phyloP scores from a whole-genome alignment of 2,329 filamentous ascomycete genomes.

The Cladophialophora yegresii region DNA sequence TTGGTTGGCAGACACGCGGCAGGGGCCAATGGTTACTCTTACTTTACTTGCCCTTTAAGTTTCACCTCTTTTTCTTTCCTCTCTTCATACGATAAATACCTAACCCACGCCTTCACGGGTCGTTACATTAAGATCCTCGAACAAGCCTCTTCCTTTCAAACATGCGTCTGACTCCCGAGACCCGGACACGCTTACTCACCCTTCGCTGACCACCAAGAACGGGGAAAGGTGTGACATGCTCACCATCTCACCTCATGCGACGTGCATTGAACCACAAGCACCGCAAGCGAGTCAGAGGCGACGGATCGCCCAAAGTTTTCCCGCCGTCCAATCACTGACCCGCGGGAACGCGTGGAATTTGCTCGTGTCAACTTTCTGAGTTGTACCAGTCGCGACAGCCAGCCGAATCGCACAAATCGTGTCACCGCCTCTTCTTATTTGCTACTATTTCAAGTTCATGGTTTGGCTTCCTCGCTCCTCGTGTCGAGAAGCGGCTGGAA shows the following conservation, averaged over 20 bases:
- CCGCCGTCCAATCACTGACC: background rate
- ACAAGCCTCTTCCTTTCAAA: conserved; percentile 1
- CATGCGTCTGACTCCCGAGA: conserved; percentile 1
- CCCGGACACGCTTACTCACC: background rate
- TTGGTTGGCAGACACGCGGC: too few relatives aligned
- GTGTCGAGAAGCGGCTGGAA: background rate
- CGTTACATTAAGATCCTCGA: background rate
- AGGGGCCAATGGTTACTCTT: too few relatives aligned
- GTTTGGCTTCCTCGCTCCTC: background rate
- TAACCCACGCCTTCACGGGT: too few relatives aligned
- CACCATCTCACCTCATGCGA: conserved; percentile 3
- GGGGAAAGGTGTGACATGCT: conserved; percentile 4
- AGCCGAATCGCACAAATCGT: background rate
- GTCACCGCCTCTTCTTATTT: background rate
- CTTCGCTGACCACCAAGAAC: background rate
- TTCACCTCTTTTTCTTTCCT: too few relatives aligned
- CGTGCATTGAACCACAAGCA: background rate
- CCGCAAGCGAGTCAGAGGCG: background rate
- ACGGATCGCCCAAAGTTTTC: background rate
- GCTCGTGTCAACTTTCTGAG: background rate
- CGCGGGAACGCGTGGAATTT: background rate
- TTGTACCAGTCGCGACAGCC: background rate
- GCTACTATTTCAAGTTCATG: background rate
- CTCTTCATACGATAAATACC: too few relatives aligned
- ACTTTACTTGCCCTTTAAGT: too few relatives aligned